Percentiles rank a stretch among this genome's conserved stretches.
Conservation (phyloP, 495 filamentous ascomycete species). For the Filosporella fistucella region DNA sequence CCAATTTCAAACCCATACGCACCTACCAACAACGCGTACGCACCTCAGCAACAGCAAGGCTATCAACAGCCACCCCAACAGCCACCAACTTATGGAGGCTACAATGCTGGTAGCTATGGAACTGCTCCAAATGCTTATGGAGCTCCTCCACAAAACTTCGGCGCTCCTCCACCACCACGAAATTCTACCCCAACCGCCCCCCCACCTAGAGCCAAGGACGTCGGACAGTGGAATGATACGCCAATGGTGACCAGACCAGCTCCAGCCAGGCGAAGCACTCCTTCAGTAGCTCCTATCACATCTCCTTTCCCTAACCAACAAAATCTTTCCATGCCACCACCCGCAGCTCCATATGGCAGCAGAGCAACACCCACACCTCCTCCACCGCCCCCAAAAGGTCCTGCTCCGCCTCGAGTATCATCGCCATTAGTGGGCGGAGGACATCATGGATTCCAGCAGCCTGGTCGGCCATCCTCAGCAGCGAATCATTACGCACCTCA, state of each 20-base stretch:
- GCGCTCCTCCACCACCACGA: conserved; percentile 28
- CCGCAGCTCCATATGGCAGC: conserved; percentile 37
- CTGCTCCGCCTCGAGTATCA: conserved; percentile 44
- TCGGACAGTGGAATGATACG: conserved; percentile 89
- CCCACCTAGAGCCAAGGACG: conserved; percentile 66
- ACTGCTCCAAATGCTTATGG: conserved; percentile 7
- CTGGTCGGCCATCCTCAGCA: conserved; percentile 52
- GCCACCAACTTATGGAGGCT: conserved; percentile 13
- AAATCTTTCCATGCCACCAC: conserved; percentile 34
- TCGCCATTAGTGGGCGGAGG: conserved; percentile 49
- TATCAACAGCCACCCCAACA: conserved; percentile 22
- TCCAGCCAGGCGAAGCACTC: conserved; percentile 64
- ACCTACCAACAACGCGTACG: conserved; percentile 5
- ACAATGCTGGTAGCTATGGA: background rate
- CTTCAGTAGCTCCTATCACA: conserved; percentile 54
- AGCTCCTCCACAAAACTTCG: conserved; percentile 20
- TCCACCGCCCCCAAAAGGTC: conserved; percentile 54
- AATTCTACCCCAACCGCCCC: conserved; percentile 53
- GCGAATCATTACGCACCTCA: conserved; percentile 72
- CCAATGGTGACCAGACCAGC: conserved; percentile 79
- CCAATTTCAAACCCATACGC: conserved; percentile 10
- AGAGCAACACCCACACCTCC: conserved; percentile 44
- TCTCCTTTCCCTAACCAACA: conserved; percentile 65
- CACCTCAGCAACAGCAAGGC: conserved; percentile 11
- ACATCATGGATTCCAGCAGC: conserved; percentile 40